phyloP scores from a whole-genome alignment of 305 asterid species.

The Fraxinus baroniana region DNA sequence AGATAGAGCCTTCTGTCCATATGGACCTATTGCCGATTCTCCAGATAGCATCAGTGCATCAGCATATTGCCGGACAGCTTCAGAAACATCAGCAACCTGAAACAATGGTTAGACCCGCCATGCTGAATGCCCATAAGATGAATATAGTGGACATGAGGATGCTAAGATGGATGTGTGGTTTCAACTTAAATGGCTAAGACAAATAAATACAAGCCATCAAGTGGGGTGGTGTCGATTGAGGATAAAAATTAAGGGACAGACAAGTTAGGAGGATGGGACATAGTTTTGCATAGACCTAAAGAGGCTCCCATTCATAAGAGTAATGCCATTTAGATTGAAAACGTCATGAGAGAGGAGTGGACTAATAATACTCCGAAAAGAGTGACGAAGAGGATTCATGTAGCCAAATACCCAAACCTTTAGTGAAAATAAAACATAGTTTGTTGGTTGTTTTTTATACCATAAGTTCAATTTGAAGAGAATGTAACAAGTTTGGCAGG shows the following conservation, averaged over 20 bases:
- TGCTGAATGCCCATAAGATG: not conserved
- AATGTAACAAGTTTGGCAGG: not conserved
- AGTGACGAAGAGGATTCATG: not conserved
- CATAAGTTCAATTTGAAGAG: not conserved
- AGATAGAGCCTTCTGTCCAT: constrained; percentile 66
- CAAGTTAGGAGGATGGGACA: not conserved
- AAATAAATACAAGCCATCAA: not conserved
- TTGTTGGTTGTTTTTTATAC: not conserved
- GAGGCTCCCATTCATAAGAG: not conserved
- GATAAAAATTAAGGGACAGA: not conserved
- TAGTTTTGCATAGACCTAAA: not conserved
- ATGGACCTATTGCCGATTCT: constrained; percentile 81
- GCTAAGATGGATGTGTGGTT: not conserved
- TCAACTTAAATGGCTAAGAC: not conserved
- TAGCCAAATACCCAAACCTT: not conserved
- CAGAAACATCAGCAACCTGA: constrained; percentile 91
- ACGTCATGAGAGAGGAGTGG: not conserved
- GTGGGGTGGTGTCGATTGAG: not conserved
- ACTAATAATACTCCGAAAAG: not conserved
- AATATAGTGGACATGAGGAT: not conserved
- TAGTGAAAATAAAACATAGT: not conserved
- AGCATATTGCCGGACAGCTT: constrained; percentile 79
- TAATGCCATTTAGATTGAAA: not conserved
- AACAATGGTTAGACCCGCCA: not conserved
- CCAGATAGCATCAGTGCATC: constrained; percentile 92